Evolutionary conservation across 2,329 filamentous ascomycete species (phyloP).

Genomic region (Fusarium newnesense): DNA sequence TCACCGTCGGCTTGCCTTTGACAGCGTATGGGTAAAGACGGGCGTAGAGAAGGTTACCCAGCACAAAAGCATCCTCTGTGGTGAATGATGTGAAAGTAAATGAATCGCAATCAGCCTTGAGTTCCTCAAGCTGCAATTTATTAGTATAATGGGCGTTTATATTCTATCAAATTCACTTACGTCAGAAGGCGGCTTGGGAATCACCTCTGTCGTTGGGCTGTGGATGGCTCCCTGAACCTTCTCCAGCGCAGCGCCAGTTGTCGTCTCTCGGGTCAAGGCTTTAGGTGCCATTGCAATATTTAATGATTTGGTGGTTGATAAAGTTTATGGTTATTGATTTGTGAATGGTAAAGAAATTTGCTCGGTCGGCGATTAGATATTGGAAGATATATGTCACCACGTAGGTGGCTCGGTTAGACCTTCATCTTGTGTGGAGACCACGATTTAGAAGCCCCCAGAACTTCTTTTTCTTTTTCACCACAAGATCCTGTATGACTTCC

Average conservation of each 20-base stretch:
- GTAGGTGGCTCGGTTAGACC: constrained; percentile 28
- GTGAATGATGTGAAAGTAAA: constrained; percentile 67
- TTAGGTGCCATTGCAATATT: constrained; percentile 24
- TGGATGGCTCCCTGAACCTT: constrained; percentile 37
- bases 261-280: constrained; percentile 26
- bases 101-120: constrained; percentile 53
- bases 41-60: constrained; percentile 72
- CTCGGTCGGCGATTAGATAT: not conserved
- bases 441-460: constrained; percentile 5
- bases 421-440: constrained; percentile 19
- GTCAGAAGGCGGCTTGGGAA: constrained; percentile 36
- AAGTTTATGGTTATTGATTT: not conserved
- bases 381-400: not conserved
- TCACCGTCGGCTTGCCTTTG: constrained; percentile 59
- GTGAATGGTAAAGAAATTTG: not conserved
- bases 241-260: constrained; percentile 23
- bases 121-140: constrained; percentile 39
- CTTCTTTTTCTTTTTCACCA: not conserved
- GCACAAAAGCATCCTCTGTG: constrained; percentile 69
- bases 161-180: constrained; percentile 9
- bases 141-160: not conserved
- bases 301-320: not conserved
- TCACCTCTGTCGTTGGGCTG: constrained; percentile 17
- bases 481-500: not conserved
- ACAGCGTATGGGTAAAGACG: constrained; percentile 65